A percentile compares a stretch with the other conserved stretches of the same genome.
phyloP scores from a whole-genome alignment of 768 basidiomycete species.

The Hemileccinum rubropunctum region DNA sequence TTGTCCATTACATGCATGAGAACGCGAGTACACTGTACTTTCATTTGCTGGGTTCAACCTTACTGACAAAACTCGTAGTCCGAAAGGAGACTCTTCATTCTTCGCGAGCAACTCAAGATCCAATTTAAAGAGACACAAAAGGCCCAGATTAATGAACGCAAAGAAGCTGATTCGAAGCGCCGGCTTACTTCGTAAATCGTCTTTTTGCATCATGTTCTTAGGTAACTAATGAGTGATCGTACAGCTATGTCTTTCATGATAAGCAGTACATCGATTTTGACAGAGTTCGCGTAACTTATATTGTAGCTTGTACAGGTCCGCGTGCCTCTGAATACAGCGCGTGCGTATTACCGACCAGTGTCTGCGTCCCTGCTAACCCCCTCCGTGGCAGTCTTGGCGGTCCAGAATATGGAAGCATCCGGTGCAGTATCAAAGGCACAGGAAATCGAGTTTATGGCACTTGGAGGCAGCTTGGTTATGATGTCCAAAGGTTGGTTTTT shows the following conservation, averaged over 20 bases:
- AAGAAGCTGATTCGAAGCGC: slow-evolving; percentile 77
- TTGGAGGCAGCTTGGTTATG: slow-evolving; percentile 79
- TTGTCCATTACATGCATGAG: slow-evolving; percentile 67
- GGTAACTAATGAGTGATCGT: slow-evolving; percentile 2
- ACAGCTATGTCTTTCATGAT: slow-evolving; percentile 78
- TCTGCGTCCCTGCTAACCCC: background rate
- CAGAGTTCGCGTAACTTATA: slow-evolving; percentile 12
- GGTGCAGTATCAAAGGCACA: slow-evolving; percentile 71
- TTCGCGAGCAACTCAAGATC: slow-evolving; percentile 73
- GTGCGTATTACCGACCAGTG: slow-evolving; percentile 27
- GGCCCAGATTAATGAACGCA: slow-evolving; percentile 74
- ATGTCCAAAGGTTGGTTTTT: slow-evolving; percentile 71
- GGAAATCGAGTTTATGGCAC: slow-evolving; percentile 84
- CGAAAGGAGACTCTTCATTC: slow-evolving; percentile 64
- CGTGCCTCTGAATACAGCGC: slow-evolving; percentile 76
- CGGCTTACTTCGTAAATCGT: slow-evolving; percentile 70
- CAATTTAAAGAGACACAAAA: slow-evolving; percentile 67
- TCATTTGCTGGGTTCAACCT: background rate
- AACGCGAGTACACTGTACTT: slow-evolving; percentile 36
- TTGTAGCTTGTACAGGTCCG: slow-evolving; percentile 55
- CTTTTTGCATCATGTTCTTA: slow-evolving; percentile 15
- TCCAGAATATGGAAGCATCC: slow-evolving; percentile 88
- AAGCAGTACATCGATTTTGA: slow-evolving; percentile 32
- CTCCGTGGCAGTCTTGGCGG: slow-evolving; percentile 56
- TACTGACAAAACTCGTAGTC: slow-evolving; percentile 22